These are phyloP conservation scores for Pochonia chlamydosporia DNA, from an alignment of 2,329 filamentous ascomycete species.

Conservation along the genomic window DNA sequence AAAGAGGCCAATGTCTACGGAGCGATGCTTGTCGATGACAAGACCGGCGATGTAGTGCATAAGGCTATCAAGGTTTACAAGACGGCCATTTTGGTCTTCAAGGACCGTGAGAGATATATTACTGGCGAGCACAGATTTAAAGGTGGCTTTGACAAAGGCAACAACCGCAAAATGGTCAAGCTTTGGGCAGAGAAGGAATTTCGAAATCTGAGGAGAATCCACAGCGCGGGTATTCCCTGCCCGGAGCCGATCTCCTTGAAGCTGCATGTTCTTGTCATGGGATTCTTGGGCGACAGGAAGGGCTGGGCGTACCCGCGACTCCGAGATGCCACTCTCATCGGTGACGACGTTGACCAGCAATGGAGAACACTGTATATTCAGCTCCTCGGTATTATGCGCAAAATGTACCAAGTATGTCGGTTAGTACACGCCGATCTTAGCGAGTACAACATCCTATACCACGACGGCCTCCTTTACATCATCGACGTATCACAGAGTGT, in stretches of 20 bases:
- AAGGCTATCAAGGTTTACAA: constrained; percentile 98
- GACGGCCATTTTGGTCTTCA: constrained; percentile 95
- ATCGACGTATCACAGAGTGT: constrained; percentile 98
- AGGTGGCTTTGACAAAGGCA: constrained; percentile 86
- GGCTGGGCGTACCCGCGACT: constrained; percentile 85
- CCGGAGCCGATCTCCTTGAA: constrained; percentile 86
- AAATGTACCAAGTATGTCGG: constrained; percentile 85
- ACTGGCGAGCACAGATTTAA: constrained; percentile 90
- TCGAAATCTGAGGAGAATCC: constrained; percentile 80
- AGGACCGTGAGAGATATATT: constrained; percentile 94
- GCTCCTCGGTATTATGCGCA: constrained; percentile 81
- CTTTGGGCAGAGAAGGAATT: constrained; percentile 99
- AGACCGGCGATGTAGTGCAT: constrained; percentile 53
- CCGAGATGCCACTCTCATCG: constrained; percentile 73
- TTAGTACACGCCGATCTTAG: constrained; percentile 95
- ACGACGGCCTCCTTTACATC: constrained; percentile 76
- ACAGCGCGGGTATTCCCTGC: constrained; percentile 79
- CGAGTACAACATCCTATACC: constrained; percentile 96
- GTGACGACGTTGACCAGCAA: constrained; percentile 60
- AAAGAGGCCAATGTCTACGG: constrained; percentile 99
- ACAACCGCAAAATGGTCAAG: constrained; percentile 95
- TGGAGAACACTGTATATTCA: constrained; percentile 80
- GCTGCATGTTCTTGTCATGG: constrained; percentile 94
- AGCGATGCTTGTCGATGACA: constrained; percentile 60
- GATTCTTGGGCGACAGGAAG: constrained; percentile 80